Percentiles rank a stretch among this genome's conserved stretches.
Evolutionary conservation across 75 land plant species (phyloP).

Genomic region (Pinus albicaulis): DNA sequence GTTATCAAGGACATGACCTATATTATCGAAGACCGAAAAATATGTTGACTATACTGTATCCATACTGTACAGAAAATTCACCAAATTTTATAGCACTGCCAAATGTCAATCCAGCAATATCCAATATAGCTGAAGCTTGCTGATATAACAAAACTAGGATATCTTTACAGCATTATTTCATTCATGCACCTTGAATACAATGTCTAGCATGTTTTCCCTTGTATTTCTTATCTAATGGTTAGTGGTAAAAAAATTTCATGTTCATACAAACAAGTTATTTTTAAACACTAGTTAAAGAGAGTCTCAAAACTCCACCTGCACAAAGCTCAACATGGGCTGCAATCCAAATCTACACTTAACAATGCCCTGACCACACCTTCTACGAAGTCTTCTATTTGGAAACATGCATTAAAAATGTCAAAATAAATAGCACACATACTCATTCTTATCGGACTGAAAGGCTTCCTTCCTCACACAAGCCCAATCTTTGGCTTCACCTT

Average conservation of each 20-base stretch:
- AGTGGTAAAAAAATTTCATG: neutral
- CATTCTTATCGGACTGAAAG: slow-evolving; percentile 82
- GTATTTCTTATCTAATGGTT: too few relatives aligned
- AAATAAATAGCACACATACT: slow-evolving; percentile 49
- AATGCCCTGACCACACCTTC: neutral
- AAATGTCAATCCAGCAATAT: neutral
- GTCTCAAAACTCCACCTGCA: neutral
- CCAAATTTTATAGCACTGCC: neutral
- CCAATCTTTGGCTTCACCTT: slow-evolving; percentile 77
- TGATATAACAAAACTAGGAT: neutral
- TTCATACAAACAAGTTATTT: neutral
- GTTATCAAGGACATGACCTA: too few relatives aligned
- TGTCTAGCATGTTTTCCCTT: too few relatives aligned
- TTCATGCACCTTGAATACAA: neutral
- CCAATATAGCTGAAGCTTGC: neutral
- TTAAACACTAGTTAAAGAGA: neutral
- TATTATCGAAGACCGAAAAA: too few relatives aligned
- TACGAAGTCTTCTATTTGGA: neutral
- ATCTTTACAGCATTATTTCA: neutral
- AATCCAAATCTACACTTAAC: neutral
- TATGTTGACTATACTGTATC: too few relatives aligned
- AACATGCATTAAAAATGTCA: neutral
- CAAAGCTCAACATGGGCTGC: neutral
- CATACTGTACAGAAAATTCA: too few relatives aligned
- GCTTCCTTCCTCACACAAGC: slow-evolving; percentile 90